Conservation (phyloP, 2,329 filamentous ascomycete genomes). For the Fusarium sp. region DNA sequence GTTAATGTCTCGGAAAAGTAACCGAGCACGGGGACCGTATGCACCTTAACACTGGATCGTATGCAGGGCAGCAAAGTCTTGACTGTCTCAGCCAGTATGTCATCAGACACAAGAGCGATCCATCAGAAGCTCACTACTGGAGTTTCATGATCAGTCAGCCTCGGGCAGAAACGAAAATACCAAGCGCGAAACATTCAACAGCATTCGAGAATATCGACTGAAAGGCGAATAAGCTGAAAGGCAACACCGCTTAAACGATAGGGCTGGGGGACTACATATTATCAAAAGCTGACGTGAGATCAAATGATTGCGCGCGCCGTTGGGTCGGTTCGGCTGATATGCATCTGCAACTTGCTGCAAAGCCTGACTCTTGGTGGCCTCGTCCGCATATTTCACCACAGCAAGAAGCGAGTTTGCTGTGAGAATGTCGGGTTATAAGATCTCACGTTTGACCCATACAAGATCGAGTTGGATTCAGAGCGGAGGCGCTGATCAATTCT, state of each 20-base stretch:
- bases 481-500: conserved; percentile 7
- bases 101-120: background rate
- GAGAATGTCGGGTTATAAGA: conserved; percentile 10
- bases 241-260: background rate
- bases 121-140: background rate
- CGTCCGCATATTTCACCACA: background rate
- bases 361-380: conserved; percentile 7
- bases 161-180: background rate
- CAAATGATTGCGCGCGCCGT: conserved; percentile 3
- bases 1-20: conserved; percentile 31
- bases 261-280: conserved; percentile 12
- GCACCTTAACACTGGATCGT: background rate
- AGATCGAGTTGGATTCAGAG: conserved; percentile 9
- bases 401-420: conserved; percentile 6
- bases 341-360: conserved; percentile 1
- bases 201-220: background rate
- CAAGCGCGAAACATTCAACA: background rate
- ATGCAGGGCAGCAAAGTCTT: too few relatives aligned
- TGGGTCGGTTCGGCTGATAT: conserved; percentile 12
- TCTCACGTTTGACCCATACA: background rate
- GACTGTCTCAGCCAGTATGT: background rate
- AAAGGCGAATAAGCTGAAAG: background rate
- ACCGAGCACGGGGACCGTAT: conserved; percentile 12
- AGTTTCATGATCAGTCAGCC: background rate
- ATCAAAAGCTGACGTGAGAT: conserved; percentile 39